Conservation (phyloP, 1,284 basidiomycete species). For the Moesziomyces sp. region DNA sequence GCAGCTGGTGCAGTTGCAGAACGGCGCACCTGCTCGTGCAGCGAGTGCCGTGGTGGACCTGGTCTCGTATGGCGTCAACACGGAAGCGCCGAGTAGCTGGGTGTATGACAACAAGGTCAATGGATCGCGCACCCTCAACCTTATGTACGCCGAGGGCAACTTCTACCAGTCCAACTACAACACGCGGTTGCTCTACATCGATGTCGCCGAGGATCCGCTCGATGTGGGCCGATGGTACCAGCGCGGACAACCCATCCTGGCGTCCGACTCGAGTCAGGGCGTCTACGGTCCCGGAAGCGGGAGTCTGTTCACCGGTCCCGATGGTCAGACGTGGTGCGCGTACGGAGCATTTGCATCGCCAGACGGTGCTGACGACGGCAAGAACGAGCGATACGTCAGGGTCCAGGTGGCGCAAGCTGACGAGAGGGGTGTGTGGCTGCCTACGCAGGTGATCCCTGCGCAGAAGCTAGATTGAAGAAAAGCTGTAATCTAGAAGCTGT, state of each 20-base stretch:
- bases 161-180: conserved; percentile 46
- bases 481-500: too few species aligned
- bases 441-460: conserved; percentile 31
- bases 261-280: conserved; percentile 24
- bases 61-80: conserved; percentile 43
- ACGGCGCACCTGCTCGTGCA: conserved; percentile 25
- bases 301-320: conserved; percentile 30
- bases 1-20: conserved; percentile 35
- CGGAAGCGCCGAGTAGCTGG: conserved; percentile 38
- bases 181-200: conserved; percentile 35
- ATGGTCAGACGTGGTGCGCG: conserved; percentile 27
- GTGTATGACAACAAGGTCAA: conserved; percentile 27
- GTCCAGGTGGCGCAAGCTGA: conserved; percentile 38
- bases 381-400: conserved; percentile 32
- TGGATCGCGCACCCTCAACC: conserved; percentile 35
- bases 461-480: conserved; percentile 18
- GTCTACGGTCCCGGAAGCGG: conserved; percentile 39
- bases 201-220: conserved; percentile 26
- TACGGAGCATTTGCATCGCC: conserved; percentile 36
- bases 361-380: conserved; percentile 29
- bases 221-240: conserved; percentile 25
- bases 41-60: conserved; percentile 17
- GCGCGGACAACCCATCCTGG: conserved; percentile 26
- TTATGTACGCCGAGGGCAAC: conserved; percentile 44
- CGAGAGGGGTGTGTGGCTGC: conserved; percentile 35